Conservation (phyloP, 2,329 filamentous ascomycete species). For the Alternaria ventricosa region DNA sequence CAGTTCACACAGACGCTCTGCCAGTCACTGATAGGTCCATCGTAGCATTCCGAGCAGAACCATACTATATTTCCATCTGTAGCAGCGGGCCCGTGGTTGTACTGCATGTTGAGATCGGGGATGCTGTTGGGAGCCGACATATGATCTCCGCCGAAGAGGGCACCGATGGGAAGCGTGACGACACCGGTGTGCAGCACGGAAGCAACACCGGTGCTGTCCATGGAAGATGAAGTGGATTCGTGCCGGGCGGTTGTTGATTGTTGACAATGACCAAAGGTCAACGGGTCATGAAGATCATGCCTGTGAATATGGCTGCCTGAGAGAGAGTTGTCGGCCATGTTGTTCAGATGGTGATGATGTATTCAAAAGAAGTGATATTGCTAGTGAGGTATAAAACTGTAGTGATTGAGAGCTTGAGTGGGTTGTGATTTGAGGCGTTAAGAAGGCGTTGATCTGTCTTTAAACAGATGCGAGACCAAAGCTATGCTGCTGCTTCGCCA, state of each 20-base stretch:
- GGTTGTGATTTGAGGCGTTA: not conserved
- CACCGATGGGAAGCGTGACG: not conserved
- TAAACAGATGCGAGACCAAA: not conserved
- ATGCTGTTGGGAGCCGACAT: not conserved
- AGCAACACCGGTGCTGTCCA: no score
- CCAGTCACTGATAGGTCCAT: not conserved
- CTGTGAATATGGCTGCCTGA: no score
- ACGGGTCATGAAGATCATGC: no score
- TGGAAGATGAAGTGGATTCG: no score
- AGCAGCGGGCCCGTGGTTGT: not conserved
- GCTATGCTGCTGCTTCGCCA: not conserved
- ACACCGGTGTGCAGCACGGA: not conserved
- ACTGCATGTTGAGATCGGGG: accelerated
- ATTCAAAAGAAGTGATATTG: no score
- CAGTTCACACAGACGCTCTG: not conserved
- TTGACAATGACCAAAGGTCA: no score
- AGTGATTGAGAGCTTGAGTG: not conserved
- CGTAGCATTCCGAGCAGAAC: not conserved
- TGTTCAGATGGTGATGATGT: no score
- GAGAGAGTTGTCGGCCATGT: no score
- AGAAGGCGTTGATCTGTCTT: not conserved
- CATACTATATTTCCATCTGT: not conserved
- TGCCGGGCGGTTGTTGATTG: no score
- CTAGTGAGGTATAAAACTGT: no score
- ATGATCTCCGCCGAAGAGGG: not conserved